Conservation (phyloP, 805 yeast species). For the Kodamaea nitidulidarum region DNA sequence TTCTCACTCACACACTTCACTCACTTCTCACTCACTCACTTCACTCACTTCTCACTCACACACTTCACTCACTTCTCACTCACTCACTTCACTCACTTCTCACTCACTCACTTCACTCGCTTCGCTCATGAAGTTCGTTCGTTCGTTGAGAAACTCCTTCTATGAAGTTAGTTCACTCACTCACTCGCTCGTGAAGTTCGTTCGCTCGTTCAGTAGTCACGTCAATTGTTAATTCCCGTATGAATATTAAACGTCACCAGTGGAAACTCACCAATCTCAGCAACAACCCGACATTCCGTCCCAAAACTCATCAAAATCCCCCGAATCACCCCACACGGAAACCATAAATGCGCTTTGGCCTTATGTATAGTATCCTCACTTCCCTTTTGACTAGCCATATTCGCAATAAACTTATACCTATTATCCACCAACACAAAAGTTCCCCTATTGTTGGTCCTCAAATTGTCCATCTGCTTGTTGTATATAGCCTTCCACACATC, state of each 20-base stretch:
- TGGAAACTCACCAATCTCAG: conserved; percentile 61
- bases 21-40: too few relatives aligned
- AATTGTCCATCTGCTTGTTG: conserved; percentile 84
- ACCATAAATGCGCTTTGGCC: conserved; percentile 53
- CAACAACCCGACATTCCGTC: conserved; percentile 58
- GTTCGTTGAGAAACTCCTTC: too few relatives aligned
- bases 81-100: too few relatives aligned
- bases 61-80: too few relatives aligned
- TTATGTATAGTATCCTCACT: conserved; percentile 41
- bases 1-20: too few relatives aligned
- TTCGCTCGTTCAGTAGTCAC: too few relatives aligned
- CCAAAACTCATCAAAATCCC: conserved; percentile 72
- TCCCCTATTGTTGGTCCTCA: conserved; percentile 88
- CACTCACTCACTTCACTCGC: too few relatives aligned
- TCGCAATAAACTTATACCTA: conserved; percentile 49
- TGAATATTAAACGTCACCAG: conserved; percentile 70
- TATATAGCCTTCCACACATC: conserved; percentile 84
- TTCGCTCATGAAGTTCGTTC: too few relatives aligned
- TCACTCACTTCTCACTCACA: too few relatives aligned
- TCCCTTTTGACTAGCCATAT: conserved; percentile 46
- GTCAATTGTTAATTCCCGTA: conserved; percentile 36
- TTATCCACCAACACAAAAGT: conserved; percentile 77
- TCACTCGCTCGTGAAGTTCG: too few relatives aligned
- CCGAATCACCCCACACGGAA: conserved; percentile 71
- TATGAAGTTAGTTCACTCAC: too few relatives aligned